Percentiles rank a stretch among this genome's conserved stretches.
phyloP scores from a whole-genome alignment of 495 filamentous ascomycete species.

The Usnea hakonensis region DNA sequence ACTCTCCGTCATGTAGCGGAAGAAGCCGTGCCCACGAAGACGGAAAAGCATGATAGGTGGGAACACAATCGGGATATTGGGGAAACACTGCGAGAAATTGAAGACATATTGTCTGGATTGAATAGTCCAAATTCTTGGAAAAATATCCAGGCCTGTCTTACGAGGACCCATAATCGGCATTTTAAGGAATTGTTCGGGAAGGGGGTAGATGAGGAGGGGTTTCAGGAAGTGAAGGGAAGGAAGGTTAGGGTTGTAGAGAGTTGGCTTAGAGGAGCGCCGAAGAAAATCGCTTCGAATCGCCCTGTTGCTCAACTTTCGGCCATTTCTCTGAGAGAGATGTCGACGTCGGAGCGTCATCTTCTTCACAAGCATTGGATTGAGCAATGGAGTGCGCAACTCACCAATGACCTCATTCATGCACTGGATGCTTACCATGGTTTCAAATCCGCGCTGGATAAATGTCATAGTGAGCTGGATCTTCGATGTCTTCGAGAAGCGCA shows the following conservation, averaged over 20 bases:
- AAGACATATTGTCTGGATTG: slow-evolving; percentile 2
- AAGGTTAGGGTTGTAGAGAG: slow-evolving; percentile 15
- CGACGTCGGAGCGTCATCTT: slow-evolving; percentile 22
- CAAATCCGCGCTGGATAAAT: slow-evolving; percentile 17
- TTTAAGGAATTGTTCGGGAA: slow-evolving; percentile 27
- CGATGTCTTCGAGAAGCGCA: slow-evolving; percentile 36
- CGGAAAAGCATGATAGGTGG: slow-evolving; percentile 15
- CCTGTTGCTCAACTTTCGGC: slow-evolving; percentile 15
- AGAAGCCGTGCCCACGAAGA: slow-evolving; percentile 17
- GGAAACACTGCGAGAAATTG: slow-evolving; percentile 12
- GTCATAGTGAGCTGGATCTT: slow-evolving; percentile 31
- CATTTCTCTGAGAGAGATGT: slow-evolving; percentile 25
- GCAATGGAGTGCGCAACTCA: slow-evolving; percentile 33
- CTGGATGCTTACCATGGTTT: slow-evolving; percentile 34
- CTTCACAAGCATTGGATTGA: slow-evolving; percentile 41
- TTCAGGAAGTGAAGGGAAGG: slow-evolving; percentile 17
- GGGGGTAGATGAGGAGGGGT: slow-evolving; percentile 26
- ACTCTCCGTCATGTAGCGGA: slow-evolving; percentile 20
- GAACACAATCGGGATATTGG: slow-evolving; percentile 6
- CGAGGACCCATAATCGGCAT: slow-evolving; percentile 15
- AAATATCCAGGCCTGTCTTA: slow-evolving; percentile 21
- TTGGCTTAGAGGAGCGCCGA: slow-evolving; percentile 17
- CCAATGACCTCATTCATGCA: slow-evolving; percentile 28
- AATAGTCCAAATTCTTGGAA: slow-evolving; percentile 7
- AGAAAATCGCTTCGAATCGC: slow-evolving; percentile 13